phyloP scores from a whole-genome alignment of 352 stramenopile genomes.

The Phytophthora multivora region DNA sequence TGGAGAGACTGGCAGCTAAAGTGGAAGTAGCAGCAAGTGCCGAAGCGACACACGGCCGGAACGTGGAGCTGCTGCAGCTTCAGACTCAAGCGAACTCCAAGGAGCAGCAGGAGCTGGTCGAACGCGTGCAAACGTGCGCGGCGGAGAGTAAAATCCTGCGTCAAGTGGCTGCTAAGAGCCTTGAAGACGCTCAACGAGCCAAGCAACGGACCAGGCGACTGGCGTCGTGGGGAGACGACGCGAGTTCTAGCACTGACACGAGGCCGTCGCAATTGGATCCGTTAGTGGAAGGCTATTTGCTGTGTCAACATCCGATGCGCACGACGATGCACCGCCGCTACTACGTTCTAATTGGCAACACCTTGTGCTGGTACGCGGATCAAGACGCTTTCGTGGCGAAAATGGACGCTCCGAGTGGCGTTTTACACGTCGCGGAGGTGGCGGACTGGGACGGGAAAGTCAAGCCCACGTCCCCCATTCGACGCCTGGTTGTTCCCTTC shows the following conservation, averaged over 20 bases:
- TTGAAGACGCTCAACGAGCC: slow-evolving; percentile 62
- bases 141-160: slow-evolving; percentile 50
- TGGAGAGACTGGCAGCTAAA: slow-evolving; percentile 60
- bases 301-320: slow-evolving; percentile 67
- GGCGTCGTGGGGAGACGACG: slow-evolving; percentile 56
- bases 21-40: slow-evolving; percentile 53
- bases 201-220: slow-evolving; percentile 60
- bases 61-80: slow-evolving; percentile 32
- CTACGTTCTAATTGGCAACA: slow-evolving; percentile 80
- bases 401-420: slow-evolving; percentile 53
- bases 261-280: slow-evolving; percentile 66
- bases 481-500: slow-evolving; percentile 27
- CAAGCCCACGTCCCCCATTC: slow-evolving; percentile 27
- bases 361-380: slow-evolving; percentile 82
- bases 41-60: slow-evolving; percentile 49
- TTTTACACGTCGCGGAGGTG: slow-evolving; percentile 69
- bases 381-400: slow-evolving; percentile 60
- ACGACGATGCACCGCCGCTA: slow-evolving; percentile 76
- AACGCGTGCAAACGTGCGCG: slow-evolving; percentile 29
- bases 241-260: background rate
- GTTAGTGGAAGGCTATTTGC: slow-evolving; percentile 71
- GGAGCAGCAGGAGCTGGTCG: slow-evolving; percentile 37
- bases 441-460: slow-evolving; percentile 71
- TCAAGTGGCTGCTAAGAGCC: slow-evolving; percentile 44
- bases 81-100: slow-evolving; percentile 21